Evolutionary conservation across 2,329 filamentous ascomycete species (phyloP), one percentile per base, ranked within the genome.

Genomic region (Fusarium torulosum): DNA sequence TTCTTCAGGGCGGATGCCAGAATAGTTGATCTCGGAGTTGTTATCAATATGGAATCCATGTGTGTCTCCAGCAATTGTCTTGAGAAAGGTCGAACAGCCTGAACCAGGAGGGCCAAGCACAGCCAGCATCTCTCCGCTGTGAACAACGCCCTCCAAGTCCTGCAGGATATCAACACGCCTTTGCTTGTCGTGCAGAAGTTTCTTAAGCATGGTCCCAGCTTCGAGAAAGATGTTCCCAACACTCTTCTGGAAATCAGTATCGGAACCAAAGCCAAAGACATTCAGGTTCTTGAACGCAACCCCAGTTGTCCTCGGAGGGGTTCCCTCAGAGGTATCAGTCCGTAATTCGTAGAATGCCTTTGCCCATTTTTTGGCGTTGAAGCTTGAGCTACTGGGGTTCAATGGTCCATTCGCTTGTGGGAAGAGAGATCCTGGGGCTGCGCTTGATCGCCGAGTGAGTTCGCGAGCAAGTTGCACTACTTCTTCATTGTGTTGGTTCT

Each of bases 31-130:
- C 63, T 91, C 86, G 0, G 90, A 89, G 14, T 81, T 79, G 11
- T 89, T 78, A 45, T 92, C 90, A 11, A 95, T 82, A 68, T 85
- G 86, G 66, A 95, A 89, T 31, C 92, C 92, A 68, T 93, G 89
- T 5, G 90, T 92, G 77, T 95, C 91, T 53, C 92, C 92, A 2
- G 91, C 86, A 66, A 96, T 86, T 0, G 91, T 91, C 80, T 94
- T 95, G 51, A 96, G 81, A 65, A 96, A 88, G 2, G 92, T 96
- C 10, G 90, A 92, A 76, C 92, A 96, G 40, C 90, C 90, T 14
- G 85, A 84, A 14, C 86, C 86, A 17, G 90, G 90, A 46, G 89
- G 90, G 11, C 90, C 90, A 27, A 92, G 81, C 3, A 92, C 90
- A 19, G 91, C 87, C 25, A 91, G 77, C 88, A 92, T 90, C 80